Conservation (phyloP, 495 filamentous ascomycete genomes). For the Daldinia grandis region DNA sequence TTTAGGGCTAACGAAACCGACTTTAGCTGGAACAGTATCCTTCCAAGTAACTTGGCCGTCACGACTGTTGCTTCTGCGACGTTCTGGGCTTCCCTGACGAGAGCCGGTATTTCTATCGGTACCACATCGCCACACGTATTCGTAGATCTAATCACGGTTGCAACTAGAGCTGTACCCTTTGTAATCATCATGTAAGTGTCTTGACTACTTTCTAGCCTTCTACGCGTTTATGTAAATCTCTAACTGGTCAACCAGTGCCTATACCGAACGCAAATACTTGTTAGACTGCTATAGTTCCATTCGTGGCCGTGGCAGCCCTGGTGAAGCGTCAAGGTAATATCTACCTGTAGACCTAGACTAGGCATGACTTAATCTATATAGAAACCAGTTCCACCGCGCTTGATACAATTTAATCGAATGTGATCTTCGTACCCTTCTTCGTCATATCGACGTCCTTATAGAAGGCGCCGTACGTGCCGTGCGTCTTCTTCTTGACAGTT, state of each 20-base stretch:
- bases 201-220: neutral
- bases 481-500: conserved; percentile 98
- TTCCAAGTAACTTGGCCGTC: conserved; percentile 29
- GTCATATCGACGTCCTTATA: conserved; percentile 81
- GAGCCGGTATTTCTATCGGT: conserved; percentile 48
- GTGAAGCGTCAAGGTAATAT: conserved; percentile 19
- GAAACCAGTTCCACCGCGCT: conserved; percentile 8
- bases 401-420: conserved; percentile 67
- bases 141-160: conserved; percentile 60
- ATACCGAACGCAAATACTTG: conserved; percentile 68
- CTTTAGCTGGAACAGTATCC: conserved; percentile 41
- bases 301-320: conserved; percentile 44
- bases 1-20: conserved; percentile 55
- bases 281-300: conserved; percentile 57
- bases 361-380: conserved; percentile 8
- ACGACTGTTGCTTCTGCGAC: conserved; percentile 30
- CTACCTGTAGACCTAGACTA: neutral
- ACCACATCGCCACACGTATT: conserved; percentile 45
- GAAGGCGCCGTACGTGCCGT: conserved; percentile 91
- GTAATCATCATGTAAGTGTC: conserved; percentile 66
- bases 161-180: conserved; percentile 62
- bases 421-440: conserved; percentile 91
- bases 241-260: conserved; percentile 55
- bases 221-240: conserved; percentile 15
- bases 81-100: conserved; percentile 40